Conservation (phyloP, 805 yeast genomes). For the Myxozyma neglecta region DNA sequence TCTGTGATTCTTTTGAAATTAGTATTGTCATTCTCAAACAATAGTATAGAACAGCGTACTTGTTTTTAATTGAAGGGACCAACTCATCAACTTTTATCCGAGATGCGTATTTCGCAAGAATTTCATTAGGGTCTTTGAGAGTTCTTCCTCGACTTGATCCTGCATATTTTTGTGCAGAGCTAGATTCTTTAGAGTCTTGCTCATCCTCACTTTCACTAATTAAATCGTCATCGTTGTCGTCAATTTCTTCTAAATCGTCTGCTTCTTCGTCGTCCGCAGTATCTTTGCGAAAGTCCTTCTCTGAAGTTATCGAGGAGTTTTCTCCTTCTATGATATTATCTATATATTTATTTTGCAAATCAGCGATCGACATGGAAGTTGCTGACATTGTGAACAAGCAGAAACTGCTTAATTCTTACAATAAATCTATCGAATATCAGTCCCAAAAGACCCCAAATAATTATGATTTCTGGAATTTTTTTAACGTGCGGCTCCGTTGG, state of each 20-base stretch:
- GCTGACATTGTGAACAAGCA: not conserved
- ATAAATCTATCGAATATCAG: not conserved
- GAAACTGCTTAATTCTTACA: not conserved
- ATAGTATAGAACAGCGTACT: not conserved
- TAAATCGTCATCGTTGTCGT: constrained; percentile 12
- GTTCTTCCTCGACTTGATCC: constrained; percentile 4
- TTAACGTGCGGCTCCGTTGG: constrained; percentile 3
- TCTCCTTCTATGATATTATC: not conserved
- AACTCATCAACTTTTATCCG: constrained; percentile 30
- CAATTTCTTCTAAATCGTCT: constrained; percentile 6
- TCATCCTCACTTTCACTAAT: constrained; percentile 5
- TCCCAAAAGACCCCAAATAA: not conserved
- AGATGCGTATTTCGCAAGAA: constrained; percentile 30
- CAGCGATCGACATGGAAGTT: not conserved
- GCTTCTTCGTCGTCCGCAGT: constrained; percentile 3
- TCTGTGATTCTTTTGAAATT: constrained; percentile 46
- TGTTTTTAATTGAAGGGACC: constrained; percentile 25
- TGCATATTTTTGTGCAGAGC: not conserved
- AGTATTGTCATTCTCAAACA: too few relatives aligned
- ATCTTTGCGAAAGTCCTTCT: not conserved
- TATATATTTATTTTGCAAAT: not conserved
- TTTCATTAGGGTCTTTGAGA: constrained; percentile 25
- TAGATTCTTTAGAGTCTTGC: not conserved
- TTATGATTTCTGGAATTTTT: not conserved
- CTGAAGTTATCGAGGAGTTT: not conserved